These are phyloP conservation scores for Ceratocystis cacaofunesta DNA, from an alignment of 2,329 filamentous ascomycete species.

Conservation along the genomic window DNA sequence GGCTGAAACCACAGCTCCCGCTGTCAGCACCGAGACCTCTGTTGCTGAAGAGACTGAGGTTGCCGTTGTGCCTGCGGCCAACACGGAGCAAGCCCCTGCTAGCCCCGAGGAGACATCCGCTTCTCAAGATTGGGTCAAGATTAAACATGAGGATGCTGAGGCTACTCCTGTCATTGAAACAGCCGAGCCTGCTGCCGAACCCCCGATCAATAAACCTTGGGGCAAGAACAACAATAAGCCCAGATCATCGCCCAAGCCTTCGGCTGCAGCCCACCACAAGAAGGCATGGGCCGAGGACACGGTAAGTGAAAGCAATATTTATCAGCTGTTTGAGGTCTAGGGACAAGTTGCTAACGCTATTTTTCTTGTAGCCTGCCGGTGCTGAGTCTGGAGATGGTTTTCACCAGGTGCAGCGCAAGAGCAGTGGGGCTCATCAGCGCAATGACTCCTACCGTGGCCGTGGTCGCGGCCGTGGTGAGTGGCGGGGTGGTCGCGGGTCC, in stretches of 20 bases:
- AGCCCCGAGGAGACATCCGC: background rate
- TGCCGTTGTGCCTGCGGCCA: background rate
- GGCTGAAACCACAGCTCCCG: background rate
- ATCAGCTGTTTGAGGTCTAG: constrained; percentile 19
- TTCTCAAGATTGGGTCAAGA: constrained; percentile 13
- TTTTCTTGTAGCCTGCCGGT: background rate
- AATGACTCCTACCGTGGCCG: constrained; percentile 28
- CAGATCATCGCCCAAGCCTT: constrained; percentile 47
- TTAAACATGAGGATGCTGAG: constrained; percentile 19
- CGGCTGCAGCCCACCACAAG: constrained; percentile 37
- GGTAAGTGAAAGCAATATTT: constrained; percentile 38
- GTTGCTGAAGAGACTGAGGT: background rate
- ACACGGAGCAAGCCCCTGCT: background rate
- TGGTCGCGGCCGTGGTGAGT: constrained; percentile 33
- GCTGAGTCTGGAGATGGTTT: constrained; percentile 42
- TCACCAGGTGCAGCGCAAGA: constrained; percentile 51
- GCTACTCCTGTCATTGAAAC: constrained; percentile 20
- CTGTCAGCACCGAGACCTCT: background rate
- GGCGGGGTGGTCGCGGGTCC: constrained; percentile 27
- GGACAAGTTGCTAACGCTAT: constrained; percentile 14
- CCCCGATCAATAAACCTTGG: constrained; percentile 25
- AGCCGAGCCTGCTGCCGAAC: constrained; percentile 25
- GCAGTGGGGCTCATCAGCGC: background rate
- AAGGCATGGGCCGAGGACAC: constrained; percentile 70
- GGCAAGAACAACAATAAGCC: constrained; percentile 31